Evolutionary conservation across 306 rosid genomes (phyloP).

Genomic region (Malus sylvestris): DNA sequence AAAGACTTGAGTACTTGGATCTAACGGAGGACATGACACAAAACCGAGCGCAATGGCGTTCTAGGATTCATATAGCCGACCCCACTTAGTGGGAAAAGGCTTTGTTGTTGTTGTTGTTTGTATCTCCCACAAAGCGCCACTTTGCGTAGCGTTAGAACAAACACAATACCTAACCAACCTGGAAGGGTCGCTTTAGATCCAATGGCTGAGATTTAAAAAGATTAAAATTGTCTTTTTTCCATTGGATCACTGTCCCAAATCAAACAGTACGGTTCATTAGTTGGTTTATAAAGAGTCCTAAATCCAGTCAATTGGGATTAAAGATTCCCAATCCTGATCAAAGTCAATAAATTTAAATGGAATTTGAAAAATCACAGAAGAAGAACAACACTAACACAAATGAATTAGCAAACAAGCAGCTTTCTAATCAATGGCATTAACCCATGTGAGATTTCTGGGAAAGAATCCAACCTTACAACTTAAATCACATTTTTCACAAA

Average conservation of each 20-base stretch:
- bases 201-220: background rate
- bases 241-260: background rate
- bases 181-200: background rate
- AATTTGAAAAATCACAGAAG: background rate
- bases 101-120: too few species aligned
- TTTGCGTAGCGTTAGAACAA: background rate
- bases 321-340: background rate
- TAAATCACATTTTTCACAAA: background rate
- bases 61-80: too few species aligned
- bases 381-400: background rate
- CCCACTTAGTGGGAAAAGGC: too few species aligned
- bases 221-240: background rate
- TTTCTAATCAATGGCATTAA: background rate
- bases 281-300: background rate
- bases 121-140: background rate
- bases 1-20: too few species aligned
- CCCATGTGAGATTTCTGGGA: background rate
- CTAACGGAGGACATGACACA: too few species aligned
- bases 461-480: background rate
- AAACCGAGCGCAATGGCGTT: too few species aligned
- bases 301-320: background rate
- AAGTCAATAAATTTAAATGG: background rate
- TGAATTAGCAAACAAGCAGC: background rate
- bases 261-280: background rate
- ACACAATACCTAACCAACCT: background rate